Conservation (phyloP, 768 basidiomycete species). For the Suillus discolor region DNA sequence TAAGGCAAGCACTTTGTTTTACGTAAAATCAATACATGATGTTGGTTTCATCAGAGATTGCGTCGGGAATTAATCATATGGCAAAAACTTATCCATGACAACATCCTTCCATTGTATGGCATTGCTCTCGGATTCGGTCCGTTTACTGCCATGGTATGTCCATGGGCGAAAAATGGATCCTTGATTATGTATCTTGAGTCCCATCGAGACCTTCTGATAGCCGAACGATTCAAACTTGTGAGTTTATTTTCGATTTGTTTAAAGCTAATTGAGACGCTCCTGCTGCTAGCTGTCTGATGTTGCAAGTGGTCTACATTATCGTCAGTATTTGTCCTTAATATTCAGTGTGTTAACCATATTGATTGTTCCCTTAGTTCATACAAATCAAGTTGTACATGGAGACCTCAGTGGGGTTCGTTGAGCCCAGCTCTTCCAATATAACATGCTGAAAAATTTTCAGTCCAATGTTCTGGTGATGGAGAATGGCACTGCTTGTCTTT, state of each 20-base stretch:
- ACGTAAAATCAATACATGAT: neutral
- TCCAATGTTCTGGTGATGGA: conserved; percentile 47
- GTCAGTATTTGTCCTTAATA: neutral
- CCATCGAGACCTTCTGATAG: conserved; percentile 9
- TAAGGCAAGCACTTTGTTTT: neutral
- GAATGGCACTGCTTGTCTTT: conserved; percentile 40
- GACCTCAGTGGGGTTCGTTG: conserved; percentile 11
- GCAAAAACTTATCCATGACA: conserved; percentile 20
- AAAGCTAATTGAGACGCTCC: neutral
- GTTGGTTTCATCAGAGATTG: conserved; percentile 14
- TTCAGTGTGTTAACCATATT: neutral
- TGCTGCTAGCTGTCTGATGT: neutral
- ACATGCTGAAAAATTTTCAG: conserved; percentile 24
- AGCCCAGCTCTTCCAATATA: neutral
- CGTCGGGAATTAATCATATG: conserved; percentile 25
- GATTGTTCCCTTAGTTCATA: neutral
- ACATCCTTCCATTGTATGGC: conserved; percentile 24
- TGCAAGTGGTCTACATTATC: conserved; percentile 4
- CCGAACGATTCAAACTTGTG: conserved; percentile 22
- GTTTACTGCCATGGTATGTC: conserved; percentile 25
- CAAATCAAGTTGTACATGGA: conserved; percentile 9
- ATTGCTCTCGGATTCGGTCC: conserved; percentile 24
- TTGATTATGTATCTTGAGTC: conserved; percentile 19
- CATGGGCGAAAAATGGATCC: conserved; percentile 24
- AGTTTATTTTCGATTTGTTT: neutral